Conservation (phyloP, 345 rosid genomes). For the Gossypium herbaceum region DNA sequence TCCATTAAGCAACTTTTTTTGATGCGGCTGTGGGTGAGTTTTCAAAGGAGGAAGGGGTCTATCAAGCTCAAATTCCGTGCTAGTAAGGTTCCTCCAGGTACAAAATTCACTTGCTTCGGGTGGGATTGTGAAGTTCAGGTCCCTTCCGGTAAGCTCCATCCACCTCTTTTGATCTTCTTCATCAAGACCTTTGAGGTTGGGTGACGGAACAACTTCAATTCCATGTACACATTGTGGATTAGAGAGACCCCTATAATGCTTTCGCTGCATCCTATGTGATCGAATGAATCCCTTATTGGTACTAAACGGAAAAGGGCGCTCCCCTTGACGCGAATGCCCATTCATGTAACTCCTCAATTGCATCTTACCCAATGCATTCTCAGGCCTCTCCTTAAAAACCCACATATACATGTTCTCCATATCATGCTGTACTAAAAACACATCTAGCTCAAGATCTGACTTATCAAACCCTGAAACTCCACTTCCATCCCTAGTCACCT, state of each 20-base stretch:
- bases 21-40: slow-evolving; percentile 43
- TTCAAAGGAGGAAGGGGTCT: slow-evolving; percentile 55
- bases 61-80: slow-evolving; percentile 88
- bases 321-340: slow-evolving; percentile 98
- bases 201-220: slow-evolving; percentile 67
- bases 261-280: slow-evolving; percentile 97
- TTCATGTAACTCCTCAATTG: slow-evolving; percentile 45
- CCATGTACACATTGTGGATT: slow-evolving; percentile 97
- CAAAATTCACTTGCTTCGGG: slow-evolving; percentile 84
- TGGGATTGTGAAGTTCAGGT: slow-evolving; percentile 67
- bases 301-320: slow-evolving; percentile 83
- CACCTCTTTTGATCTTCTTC: slow-evolving; percentile 92
- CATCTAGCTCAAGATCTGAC: slow-evolving; percentile 6
- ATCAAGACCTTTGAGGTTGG: slow-evolving; percentile 65
- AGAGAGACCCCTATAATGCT: slow-evolving; percentile 92
- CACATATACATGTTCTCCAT: slow-evolving; percentile 15
- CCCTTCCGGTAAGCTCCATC: slow-evolving; percentile 90
- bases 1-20: slow-evolving; percentile 79
- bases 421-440: slow-evolving; percentile 12
- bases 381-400: slow-evolving; percentile 15
- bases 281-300: slow-evolving; percentile 89
- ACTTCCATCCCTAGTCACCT: slow-evolving; percentile 8
- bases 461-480: slow-evolving; percentile 12
- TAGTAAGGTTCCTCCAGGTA: slow-evolving; percentile 88
- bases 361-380: slow-evolving; percentile 12